Evolutionary conservation across 2,329 filamentous ascomycete genomes (phyloP).

Genomic region (Phialocephala subalpina): DNA sequence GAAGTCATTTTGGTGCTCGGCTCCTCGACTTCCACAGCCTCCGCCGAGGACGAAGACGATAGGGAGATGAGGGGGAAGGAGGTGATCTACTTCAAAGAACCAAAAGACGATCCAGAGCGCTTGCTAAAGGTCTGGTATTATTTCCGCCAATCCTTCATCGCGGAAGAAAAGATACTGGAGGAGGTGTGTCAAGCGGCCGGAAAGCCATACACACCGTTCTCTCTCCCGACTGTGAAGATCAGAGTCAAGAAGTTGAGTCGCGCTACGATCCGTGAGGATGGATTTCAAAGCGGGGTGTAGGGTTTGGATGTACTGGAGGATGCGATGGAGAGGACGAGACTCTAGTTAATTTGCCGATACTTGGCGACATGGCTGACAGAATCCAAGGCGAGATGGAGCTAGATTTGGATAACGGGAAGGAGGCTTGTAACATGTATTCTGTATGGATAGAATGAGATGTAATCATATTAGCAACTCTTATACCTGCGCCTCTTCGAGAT

Average conservation of each 20-base stretch:
- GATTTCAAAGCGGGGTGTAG: neutral
- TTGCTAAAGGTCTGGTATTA: constrained; percentile 39
- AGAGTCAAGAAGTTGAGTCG: constrained; percentile 25
- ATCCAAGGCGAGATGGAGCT: neutral
- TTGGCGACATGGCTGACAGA: too few relatives aligned
- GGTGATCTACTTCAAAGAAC: constrained; percentile 32
- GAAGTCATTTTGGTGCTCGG: constrained; percentile 38
- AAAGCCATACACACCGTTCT: constrained; percentile 34
- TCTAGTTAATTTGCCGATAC: too few relatives aligned
- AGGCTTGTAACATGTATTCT: neutral
- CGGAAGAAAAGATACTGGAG: constrained; percentile 38
- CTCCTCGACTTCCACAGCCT: too few relatives aligned
- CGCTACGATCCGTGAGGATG: neutral
- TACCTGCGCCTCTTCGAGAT: neutral
- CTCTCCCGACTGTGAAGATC: constrained; percentile 38
- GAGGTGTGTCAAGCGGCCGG: constrained; percentile 35
- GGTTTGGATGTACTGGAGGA: neutral
- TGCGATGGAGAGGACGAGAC: constrained; percentile 6
- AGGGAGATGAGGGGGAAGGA: constrained; percentile 10
- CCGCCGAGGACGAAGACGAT: neutral
- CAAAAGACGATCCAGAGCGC: constrained; percentile 32
- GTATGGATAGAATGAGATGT: neutral
- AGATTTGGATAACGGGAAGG: neutral
- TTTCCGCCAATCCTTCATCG: constrained; percentile 38
- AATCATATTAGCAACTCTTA: neutral